Conservation (phyloP, 495 filamentous ascomycete species). For the Lentithecium fluviatile region DNA sequence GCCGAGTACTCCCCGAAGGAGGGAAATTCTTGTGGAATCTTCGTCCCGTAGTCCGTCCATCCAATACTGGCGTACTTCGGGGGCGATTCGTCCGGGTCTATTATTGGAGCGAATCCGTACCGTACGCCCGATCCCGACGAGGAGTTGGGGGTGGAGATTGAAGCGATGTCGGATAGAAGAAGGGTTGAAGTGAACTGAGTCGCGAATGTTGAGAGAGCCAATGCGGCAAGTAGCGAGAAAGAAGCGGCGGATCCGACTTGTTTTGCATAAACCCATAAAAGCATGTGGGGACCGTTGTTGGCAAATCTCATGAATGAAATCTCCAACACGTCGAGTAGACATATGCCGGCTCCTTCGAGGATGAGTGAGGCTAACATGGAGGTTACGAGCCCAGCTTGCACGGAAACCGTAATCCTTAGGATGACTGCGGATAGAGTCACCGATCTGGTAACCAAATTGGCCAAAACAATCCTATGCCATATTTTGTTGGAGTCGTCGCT, state of each 20-base stretch:
- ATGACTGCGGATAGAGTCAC: not conserved
- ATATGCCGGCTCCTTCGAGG: slow-evolving; percentile 1
- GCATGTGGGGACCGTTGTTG: slow-evolving; percentile 1
- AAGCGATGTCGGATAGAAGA: not conserved
- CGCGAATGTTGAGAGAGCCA: not conserved
- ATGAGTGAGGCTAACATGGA: slow-evolving; percentile 4
- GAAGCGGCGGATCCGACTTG: not conserved
- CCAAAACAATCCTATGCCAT: not conserved
- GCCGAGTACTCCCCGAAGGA: not conserved
- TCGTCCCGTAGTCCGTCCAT: not conserved
- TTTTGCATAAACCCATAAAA: not conserved
- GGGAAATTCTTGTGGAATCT: not conserved
- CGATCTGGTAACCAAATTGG: not conserved
- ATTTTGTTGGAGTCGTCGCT: not conserved
- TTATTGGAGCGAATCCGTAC: not conserved
- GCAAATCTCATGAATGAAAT: not conserved
- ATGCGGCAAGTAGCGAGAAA: not conserved
- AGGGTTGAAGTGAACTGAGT: not conserved
- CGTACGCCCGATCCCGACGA: not conserved
- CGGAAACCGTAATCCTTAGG: not conserved
- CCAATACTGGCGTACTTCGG: not conserved
- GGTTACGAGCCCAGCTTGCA: too few species aligned
- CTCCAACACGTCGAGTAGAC: not conserved
- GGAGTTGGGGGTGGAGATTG: too few species aligned
- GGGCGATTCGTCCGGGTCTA: not conserved